Evolutionary conservation across 768 basidiomycete genomes (phyloP), one percentile per base, ranked within the genome.

Genomic region (Flagelloscypha sp.): DNA sequence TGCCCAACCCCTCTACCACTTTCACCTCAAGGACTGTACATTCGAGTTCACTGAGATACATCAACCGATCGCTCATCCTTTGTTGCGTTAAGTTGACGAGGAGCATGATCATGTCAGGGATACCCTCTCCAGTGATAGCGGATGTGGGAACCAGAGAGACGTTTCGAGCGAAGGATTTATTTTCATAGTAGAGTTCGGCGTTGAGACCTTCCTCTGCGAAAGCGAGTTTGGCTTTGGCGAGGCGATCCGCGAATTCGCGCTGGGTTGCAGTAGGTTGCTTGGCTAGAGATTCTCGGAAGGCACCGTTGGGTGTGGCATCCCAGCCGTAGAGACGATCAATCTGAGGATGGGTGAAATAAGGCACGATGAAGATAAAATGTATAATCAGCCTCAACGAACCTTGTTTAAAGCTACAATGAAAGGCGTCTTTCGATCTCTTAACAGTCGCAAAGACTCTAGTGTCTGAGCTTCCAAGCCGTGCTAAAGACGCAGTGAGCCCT

Each of bases 361-460:
- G 43, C 16, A 41, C 24, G 36, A 30, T 32, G 32, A 30, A 38
- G 9, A 33, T 6, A 30, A 7, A 19, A 27, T 32, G 12, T 22
- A 18, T 25, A 30, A 33, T 36, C 20, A 25, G 24, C 20, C 12
- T 34, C 27, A 35, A 36, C 57, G 16, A 44, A 82, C 87, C 71
- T 99, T 97, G 68, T 99, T 99, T 30, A 99, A 67, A 5, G 95
- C 95, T 31, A 99, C 94, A 37, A 99, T 95, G 67, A 99, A 99
- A 0, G 95, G 95, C 6, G 94, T 98, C 63, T 95, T 95, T 35
- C 82, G 76, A 54, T 94, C 89, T 45, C 84, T 72, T 33, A 99
- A 71, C 39, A 99, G 63, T 27, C 93, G 83, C 19, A 99, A 70
- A 3, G 94, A 98, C 59, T 99, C 95, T 35, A 98, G 66, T 0